Percentiles rank a stretch among this genome's conserved stretches.
Conservation (phyloP, 495 filamentous ascomycete genomes). For the Rusavskia elegans region DNA sequence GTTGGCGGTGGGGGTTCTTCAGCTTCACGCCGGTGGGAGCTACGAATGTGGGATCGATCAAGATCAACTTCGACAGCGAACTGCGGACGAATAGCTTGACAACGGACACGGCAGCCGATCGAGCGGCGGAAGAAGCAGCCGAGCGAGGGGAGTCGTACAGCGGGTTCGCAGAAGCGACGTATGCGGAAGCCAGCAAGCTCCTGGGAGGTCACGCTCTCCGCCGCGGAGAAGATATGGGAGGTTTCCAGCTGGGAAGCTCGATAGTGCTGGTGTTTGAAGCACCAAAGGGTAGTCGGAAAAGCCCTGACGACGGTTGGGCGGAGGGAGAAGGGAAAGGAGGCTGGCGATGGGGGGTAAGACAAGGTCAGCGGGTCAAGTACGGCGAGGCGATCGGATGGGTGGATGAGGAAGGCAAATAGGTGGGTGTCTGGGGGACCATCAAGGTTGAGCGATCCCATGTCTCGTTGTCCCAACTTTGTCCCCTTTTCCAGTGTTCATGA, state of each 20-base stretch:
- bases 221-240: slow-evolving; percentile 92
- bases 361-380: slow-evolving; percentile 77
- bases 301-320: slow-evolving; percentile 47
- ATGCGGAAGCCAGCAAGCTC: slow-evolving; percentile 57
- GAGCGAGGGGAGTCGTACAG: slow-evolving; percentile 62
- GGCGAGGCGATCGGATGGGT: slow-evolving; percentile 70
- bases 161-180: slow-evolving; percentile 83
- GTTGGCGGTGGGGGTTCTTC: slow-evolving; percentile 97
- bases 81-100: slow-evolving; percentile 81
- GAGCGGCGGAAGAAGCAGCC: slow-evolving; percentile 61
- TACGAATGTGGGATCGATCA: slow-evolving; percentile 96
- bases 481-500: too few relatives aligned
- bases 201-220: slow-evolving; percentile 70
- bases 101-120: slow-evolving; percentile 77
- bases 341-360: slow-evolving; percentile 69
- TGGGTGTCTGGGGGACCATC: slow-evolving; percentile 10
- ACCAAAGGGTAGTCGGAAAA: slow-evolving; percentile 46
- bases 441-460: too few relatives aligned
- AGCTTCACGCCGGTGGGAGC: slow-evolving; percentile 89
- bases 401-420: slow-evolving; percentile 14
- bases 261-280: slow-evolving; percentile 97
- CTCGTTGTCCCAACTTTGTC: too few relatives aligned
- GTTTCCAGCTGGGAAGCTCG: slow-evolving; percentile 90
- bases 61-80: slow-evolving; percentile 93
- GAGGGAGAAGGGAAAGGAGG: slow-evolving; percentile 42